Percentiles rank a stretch among this genome's conserved stretches.
These are phyloP conservation scores for Pseudogymnoascus sp. DNA, from an alignment of 2,329 filamentous ascomycete genomes.

Conservation along the genomic window DNA sequence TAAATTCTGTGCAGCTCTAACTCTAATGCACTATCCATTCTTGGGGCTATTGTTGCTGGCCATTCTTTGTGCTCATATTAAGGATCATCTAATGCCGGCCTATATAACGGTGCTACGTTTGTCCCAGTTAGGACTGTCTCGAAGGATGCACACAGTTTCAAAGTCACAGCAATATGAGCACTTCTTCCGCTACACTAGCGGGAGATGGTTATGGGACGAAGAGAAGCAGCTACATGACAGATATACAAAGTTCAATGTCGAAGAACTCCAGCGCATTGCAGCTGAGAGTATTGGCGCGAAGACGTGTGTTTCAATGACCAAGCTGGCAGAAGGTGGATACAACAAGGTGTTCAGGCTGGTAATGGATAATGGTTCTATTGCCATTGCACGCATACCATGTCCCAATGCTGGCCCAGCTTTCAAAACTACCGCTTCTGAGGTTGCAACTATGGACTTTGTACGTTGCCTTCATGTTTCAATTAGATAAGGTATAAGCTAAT, in stretches of 20 bases:
- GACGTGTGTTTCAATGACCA: conserved; percentile 30
- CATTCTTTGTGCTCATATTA: too few species aligned
- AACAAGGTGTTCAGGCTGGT: conserved; percentile 32
- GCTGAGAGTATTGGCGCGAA: conserved; percentile 25
- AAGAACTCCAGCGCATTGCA: conserved; percentile 28
- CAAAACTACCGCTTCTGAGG: conserved; percentile 21
- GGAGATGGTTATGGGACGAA: conserved; percentile 32
- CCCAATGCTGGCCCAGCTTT: conserved; percentile 17
- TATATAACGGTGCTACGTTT: neutral
- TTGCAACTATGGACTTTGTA: conserved; percentile 23
- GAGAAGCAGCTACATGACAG: conserved; percentile 27
- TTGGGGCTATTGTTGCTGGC: too few species aligned
- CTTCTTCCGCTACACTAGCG: conserved; percentile 28
- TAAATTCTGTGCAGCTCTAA: too few species aligned
- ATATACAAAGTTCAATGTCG: conserved; percentile 29
- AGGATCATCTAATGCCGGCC: too few species aligned
- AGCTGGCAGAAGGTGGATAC: conserved; percentile 31
- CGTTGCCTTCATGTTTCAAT: conserved; percentile 5
- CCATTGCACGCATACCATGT: conserved; percentile 22
- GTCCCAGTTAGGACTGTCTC: conserved; percentile 4
- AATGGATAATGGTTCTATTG: conserved; percentile 24
- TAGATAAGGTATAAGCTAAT: neutral
- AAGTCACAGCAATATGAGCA: conserved; percentile 15
- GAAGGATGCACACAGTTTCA: conserved; percentile 11
- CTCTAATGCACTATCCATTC: too few species aligned